Evolutionary conservation across 2,329 filamentous ascomycete species (phyloP).

Genomic region (Macrophomina pseudophaseolina): DNA sequence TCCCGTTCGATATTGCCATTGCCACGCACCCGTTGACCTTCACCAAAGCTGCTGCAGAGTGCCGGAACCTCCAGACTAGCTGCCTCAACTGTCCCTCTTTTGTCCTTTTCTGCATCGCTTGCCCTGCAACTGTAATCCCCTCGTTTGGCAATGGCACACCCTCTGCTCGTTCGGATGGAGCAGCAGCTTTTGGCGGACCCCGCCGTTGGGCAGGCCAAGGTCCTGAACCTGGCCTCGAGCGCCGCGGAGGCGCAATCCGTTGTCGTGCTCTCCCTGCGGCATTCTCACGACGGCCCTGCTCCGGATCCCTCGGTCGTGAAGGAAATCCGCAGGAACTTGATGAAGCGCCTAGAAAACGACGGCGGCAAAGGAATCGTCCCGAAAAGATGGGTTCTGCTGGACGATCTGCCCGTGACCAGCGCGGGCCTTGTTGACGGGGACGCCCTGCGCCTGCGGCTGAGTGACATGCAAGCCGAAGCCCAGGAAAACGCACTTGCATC

Average conservation of each 20-base stretch:
- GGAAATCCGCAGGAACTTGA: conserved; percentile 4
- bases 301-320: background rate
- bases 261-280: background rate
- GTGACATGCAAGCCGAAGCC: background rate
- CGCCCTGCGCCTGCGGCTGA: background rate
- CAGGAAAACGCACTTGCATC: background rate
- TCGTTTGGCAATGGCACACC: background rate
- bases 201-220: background rate
- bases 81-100: background rate
- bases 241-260: background rate
- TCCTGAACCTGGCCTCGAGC: background rate
- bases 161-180: background rate
- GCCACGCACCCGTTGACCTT: background rate
- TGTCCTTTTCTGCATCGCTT: background rate
- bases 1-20: background rate
- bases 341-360: background rate
- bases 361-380: background rate
- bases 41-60: background rate
- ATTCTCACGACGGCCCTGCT: background rate
- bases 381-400: background rate
- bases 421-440: background rate
- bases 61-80: background rate
- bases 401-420: background rate
- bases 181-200: conserved; percentile 2
- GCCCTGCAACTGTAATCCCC: background rate